Evolutionary conservation across 768 basidiomycete genomes (phyloP), one percentile per base, ranked within the genome.

Genomic region (Mycena chlorophos): DNA sequence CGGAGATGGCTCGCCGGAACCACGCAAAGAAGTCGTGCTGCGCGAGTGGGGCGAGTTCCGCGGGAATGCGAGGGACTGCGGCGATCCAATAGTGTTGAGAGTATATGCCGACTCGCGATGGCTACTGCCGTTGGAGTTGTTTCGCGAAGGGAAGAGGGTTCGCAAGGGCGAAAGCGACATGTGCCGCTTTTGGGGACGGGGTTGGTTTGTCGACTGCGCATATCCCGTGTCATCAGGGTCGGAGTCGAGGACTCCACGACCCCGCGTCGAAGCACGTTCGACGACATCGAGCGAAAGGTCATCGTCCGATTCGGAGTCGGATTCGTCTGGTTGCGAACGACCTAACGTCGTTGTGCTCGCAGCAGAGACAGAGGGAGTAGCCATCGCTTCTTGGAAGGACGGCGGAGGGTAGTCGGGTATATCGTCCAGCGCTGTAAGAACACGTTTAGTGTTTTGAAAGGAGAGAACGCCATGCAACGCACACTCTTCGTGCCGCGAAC

Each of bases 351-450:
- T 72, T 53, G 65, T 76, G 66, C 63, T 79, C 50, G 71, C 75
- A 13, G 68, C 71, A 55, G 67, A 78, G 51, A 71, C 48, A 2
- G 80, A 65, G 4, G 78, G 74, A 14, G 78, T 75, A 8, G 75
- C 78, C 31, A 80, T 82, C 4, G 86, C 86, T 69, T 91, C 89
- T 57, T 84, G 83, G 62, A 89, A 88, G 13, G 87, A 82, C 25
- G 89, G 89, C 13, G 89, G 89, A 5, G 86, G 87, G 64, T 87
- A 87, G 65, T 88, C 80, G 25, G 84, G 81, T 45, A 75, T 71
- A 26, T 61, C 59, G 30, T 55, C 57, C 17, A 43, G 63, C 54
- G 40, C 65, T 70, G 12, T 26, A 27, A n/a, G 45, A 31, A 19
- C 43, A 42, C 40, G 10, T 76, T 68, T 63, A 70, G 68, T 78